Percentiles rank a stretch among this genome's conserved stretches.
These are phyloP conservation scores for Pichia sp. DNA, from an alignment of 1,139 yeast species.

Conservation along the genomic window DNA sequence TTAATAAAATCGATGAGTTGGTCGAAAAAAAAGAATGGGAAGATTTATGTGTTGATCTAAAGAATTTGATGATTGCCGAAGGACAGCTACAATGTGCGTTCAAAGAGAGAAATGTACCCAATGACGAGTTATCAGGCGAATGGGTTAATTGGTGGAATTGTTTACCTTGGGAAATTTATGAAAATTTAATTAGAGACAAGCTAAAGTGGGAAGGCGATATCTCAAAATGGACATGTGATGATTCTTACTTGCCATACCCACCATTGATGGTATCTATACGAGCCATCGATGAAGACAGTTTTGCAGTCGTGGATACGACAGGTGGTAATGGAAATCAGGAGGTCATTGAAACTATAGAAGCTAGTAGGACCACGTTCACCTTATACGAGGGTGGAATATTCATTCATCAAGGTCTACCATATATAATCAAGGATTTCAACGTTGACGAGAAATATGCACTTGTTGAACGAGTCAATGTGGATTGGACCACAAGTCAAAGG, in stretches of 20 bases:
- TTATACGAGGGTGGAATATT: constrained; percentile 94
- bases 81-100: constrained; percentile 95
- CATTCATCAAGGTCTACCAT: constrained; percentile 89
- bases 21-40: constrained; percentile 46
- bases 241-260: constrained; percentile 76
- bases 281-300: constrained; percentile 75
- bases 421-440: constrained; percentile 78
- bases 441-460: constrained; percentile 71
- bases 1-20: constrained; percentile 65
- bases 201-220: constrained; percentile 34
- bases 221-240: constrained; percentile 56
- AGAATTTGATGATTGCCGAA: constrained; percentile 57
- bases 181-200: constrained; percentile 30
- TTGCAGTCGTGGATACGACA: constrained; percentile 86
- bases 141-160: constrained; percentile 20
- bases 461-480: constrained; percentile 83
- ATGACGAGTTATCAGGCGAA: constrained; percentile 20
- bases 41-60: constrained; percentile 48
- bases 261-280: constrained; percentile 68
- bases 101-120: constrained; percentile 63
- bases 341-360: constrained; percentile 88
- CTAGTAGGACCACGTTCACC: constrained; percentile 82
- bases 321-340: constrained; percentile 54
- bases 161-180: constrained; percentile 35
- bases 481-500: constrained; percentile 88